phyloP scores from a whole-genome alignment of 805 yeast species.

The Candida silvicultrix region DNA sequence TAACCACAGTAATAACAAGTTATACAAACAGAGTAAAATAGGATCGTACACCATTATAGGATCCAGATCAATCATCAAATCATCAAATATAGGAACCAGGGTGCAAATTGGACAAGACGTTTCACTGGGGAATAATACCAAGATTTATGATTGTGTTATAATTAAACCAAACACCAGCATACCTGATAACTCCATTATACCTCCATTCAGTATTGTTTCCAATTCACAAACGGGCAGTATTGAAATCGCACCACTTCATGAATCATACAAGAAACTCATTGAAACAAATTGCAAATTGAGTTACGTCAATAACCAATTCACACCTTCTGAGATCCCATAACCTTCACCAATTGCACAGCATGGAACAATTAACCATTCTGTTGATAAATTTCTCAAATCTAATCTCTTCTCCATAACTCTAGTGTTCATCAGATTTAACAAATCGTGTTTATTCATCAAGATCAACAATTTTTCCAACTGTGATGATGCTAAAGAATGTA shows the following conservation, averaged over 20 bases:
- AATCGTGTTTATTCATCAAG: conserved; percentile 16
- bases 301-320: conserved; percentile 21
- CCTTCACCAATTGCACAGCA: conserved; percentile 7
- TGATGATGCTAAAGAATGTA: conserved; percentile 1
- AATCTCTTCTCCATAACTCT: conserved; percentile 10
- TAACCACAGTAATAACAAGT: neutral
- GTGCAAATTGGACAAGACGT: conserved; percentile 41
- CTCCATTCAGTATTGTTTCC: conserved; percentile 42
- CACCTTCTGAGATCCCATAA: conserved; percentile 21
- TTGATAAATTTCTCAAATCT: conserved; percentile 1
- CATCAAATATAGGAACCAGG: conserved; percentile 40
- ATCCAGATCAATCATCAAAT: conserved; percentile 23
- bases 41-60: conserved; percentile 46
- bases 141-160: conserved; percentile 47
- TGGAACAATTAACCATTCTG: conserved; percentile 15
- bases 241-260: conserved; percentile 16
- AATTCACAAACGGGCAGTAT: neutral
- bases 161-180: conserved; percentile 34
- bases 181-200: conserved; percentile 39
- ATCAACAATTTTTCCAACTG: conserved; percentile 10
- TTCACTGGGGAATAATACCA: conserved; percentile 27
- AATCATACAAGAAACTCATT: conserved; percentile 23
- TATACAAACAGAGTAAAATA: conserved; percentile 27
- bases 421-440: conserved; percentile 2
- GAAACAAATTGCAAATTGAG: conserved; percentile 16